Base-by-base conservation (phyloP, 257 asterid species). In the Mitragyna speciosa region DNA sequence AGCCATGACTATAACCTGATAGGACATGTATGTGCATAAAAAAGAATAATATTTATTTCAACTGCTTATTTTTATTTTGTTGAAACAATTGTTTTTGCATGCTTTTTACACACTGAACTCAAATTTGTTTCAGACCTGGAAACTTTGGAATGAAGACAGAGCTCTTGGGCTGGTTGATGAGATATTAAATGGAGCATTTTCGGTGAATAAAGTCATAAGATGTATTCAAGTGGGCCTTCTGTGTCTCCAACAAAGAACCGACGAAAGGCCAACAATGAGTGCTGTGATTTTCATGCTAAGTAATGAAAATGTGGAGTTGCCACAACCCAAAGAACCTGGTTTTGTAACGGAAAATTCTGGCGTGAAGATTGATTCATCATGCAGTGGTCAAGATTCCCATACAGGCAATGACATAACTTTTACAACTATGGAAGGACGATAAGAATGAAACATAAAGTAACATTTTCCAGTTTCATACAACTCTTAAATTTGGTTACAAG, bases 141-240 rank as follows among this genome's bases (percentile, higher is more conserved):
- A 85, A 72, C 30, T 92, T 41, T 86, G 97, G 96, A 84, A 76
- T 43, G 92, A 88, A 80, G 82, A 70, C n/a, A 86, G 82, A 16
- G 84, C 83, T 5, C 64, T 79, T 70, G 84, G 63, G 52, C 81
- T 92, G 17, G 84, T 89, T 4, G 97, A 90, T 59, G 83, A 87
- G 69, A 67, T 75, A 61, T 51, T 90, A 11, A 81, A 47, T 22
- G 87, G 75, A 39, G 43, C 82, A 3, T 33, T 76, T 31, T 26
- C 72, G 2, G 20, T 47, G 48, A 72, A 20, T 36, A 90, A 87
- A 58, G 80, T 89, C 7, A 72, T 43, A 19, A 88, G 90, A 77
- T 93, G 93, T 82, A 86, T 93, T 47, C 88, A 87, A 9, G 85
- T 91, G 14, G 92, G 89, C 6, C 82, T 91, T 58, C 43, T 93